Base-by-base conservation (phyloP, 129 eudicot species). In the Chrysanthemum lavandulifolium region DNA sequence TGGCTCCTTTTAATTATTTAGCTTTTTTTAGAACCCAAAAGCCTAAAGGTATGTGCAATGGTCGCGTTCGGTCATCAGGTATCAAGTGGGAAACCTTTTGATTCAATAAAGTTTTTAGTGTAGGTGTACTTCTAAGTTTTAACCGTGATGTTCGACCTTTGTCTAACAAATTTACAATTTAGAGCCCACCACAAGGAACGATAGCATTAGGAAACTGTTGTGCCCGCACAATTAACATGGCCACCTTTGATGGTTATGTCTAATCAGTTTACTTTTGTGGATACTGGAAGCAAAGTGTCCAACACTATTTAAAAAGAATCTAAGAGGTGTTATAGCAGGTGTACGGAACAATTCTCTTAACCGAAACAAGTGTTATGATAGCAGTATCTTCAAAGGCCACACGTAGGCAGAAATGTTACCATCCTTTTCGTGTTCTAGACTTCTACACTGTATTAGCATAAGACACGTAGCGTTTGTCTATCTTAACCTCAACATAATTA, bases 81-180 rank as follows among this genome's bases (percentile, higher is more conserved):
- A 36, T 56, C 69, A 49, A 52, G 65, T 77, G 76, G 70, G 18
- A 69, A 49, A 50, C 70, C 40, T 67, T 76, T 76, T 60, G 52
- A 51, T 33, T 69, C 49, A 21, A 49, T 29, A 49, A 29, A 11
- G 19, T 40, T 56, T 9, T 6, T 1, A 40, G 45, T 40, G 45
- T 6, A 40, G 45, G 10, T 33, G 40, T 14, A 7, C 25, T 52
- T 2, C 13, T 57, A 29, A 29, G 21, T 59, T 71, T 13, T 43
- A 13, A 3, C 58, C 10, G 10, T 40, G 47, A 36, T 36, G 43
- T 36, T 36, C 43, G 43, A 36, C 43, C 43, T 36, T 52, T 72
- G 23, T 71, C 5, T 43, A 57, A 58, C 25, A 21, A 13, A 58
- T 45, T 43, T 58, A 40, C 36, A n/a, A 40, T 40, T 40, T 7